A percentile compares a stretch with the other conserved stretches of the same genome.
Conservation (phyloP, 2,329 filamentous ascomycete genomes). For the Colletotrichum sp. region DNA sequence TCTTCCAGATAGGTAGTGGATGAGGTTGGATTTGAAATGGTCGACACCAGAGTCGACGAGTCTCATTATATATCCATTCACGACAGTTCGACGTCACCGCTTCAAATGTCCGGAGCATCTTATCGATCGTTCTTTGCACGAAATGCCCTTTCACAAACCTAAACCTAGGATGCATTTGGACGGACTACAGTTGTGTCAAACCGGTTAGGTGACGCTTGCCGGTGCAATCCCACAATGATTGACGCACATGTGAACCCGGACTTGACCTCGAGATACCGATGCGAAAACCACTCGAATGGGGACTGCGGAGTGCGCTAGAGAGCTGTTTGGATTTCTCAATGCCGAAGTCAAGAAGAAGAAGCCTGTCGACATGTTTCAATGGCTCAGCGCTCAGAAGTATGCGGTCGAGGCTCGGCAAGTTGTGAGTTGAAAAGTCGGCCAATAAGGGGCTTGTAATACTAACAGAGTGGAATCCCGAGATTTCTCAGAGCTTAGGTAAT, state of each 20-base stretch:
- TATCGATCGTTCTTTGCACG: fast-evolving
- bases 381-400: neutral
- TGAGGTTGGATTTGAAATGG: too few relatives aligned
- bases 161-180: neutral
- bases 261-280: neutral
- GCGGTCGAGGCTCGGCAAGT: neutral
- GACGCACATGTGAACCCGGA: neutral
- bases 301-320: neutral
- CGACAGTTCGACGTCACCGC: too few relatives aligned
- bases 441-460: neutral
- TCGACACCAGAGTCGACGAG: too few relatives aligned
- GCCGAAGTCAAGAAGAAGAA: neutral
- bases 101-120: too few relatives aligned
- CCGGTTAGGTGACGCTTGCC: neutral
- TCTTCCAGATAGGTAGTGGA: too few relatives aligned
- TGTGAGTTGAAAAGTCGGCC: neutral
- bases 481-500: neutral
- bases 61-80: too few relatives aligned
- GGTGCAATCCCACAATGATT: neutral
- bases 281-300: neutral
- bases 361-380: neutral
- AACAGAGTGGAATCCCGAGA: neutral
- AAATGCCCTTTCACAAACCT: too few relatives aligned
- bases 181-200: neutral
- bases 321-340: neutral